phyloP scores from a whole-genome alignment of 352 stramenopile genomes.

The Globisporangium spinosum region DNA sequence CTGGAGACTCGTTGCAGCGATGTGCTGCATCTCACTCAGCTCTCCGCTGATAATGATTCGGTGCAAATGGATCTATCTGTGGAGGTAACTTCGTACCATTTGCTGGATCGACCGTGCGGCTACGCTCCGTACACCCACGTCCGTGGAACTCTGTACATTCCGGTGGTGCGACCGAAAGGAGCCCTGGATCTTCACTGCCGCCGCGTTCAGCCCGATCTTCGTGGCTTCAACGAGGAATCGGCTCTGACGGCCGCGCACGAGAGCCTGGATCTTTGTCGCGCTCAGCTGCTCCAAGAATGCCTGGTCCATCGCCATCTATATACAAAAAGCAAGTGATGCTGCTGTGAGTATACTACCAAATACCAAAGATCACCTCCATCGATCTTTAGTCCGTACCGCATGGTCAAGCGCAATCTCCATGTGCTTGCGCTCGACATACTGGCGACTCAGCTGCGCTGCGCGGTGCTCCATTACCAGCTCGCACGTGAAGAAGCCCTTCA shows the following conservation, averaged over 20 bases:
- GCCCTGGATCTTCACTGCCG: slow-evolving; percentile 45
- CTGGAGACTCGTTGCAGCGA: slow-evolving; percentile 54
- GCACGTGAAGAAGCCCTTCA: slow-evolving; percentile 29
- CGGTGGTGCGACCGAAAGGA: slow-evolving; percentile 31
- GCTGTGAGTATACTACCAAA: neutral
- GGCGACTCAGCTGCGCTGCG: slow-evolving; percentile 44
- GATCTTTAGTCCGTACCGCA: slow-evolving; percentile 31
- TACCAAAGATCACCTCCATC: neutral
- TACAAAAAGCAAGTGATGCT: neutral
- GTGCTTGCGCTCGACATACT: slow-evolving; percentile 64
- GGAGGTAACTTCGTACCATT: slow-evolving; percentile 29
- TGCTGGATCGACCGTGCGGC: slow-evolving; percentile 51
- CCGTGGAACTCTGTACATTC: slow-evolving; percentile 3
- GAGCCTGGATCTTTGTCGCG: slow-evolving; percentile 57
- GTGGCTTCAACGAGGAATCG: slow-evolving; percentile 46
- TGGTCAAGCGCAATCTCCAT: slow-evolving; percentile 35
- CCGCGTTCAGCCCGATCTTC: slow-evolving; percentile 37
- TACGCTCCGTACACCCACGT: slow-evolving; percentile 40
- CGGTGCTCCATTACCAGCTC: slow-evolving; percentile 19
- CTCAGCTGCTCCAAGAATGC: slow-evolving; percentile 45
- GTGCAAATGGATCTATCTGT: slow-evolving; percentile 21
- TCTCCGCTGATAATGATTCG: slow-evolving; percentile 33
- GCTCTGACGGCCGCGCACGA: slow-evolving; percentile 56
- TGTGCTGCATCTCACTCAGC: slow-evolving; percentile 39
- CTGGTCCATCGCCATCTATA: slow-evolving; percentile 35